Evolutionary conservation across 2,329 filamentous ascomycete genomes (phyloP).

Genomic region (Colletotrichum agaves): DNA sequence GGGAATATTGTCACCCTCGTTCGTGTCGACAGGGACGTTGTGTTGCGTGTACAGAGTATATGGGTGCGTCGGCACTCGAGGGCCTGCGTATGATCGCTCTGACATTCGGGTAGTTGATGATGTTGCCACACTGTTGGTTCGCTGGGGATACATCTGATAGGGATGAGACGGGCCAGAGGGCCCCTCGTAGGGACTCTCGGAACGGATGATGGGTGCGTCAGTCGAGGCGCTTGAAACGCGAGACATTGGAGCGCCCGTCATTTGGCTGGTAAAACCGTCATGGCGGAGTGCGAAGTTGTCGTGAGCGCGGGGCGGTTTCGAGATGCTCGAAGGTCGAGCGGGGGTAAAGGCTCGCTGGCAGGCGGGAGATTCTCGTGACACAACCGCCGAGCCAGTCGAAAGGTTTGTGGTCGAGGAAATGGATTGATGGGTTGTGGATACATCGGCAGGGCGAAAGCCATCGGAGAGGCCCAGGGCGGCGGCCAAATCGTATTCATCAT

Average conservation of each 20-base stretch:
- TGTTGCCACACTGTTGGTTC: slow-evolving; percentile 75
- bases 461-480: slow-evolving; percentile 64
- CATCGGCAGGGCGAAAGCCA: slow-evolving; percentile 58
- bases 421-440: slow-evolving; percentile 39
- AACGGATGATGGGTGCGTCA: slow-evolving; percentile 50
- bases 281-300: slow-evolving; percentile 64
- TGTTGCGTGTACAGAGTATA: slow-evolving; percentile 90
- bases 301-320: slow-evolving; percentile 61
- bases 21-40: slow-evolving; percentile 68
- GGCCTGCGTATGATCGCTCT: slow-evolving; percentile 68
- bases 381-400: slow-evolving; percentile 38
- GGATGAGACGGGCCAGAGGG: slow-evolving; percentile 82
- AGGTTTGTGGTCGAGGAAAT: slow-evolving; percentile 42
- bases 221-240: slow-evolving; percentile 48
- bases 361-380: slow-evolving; percentile 28
- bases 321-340: slow-evolving; percentile 63
- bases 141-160: slow-evolving; percentile 86
- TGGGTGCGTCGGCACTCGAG: slow-evolving; percentile 80
- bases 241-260: slow-evolving; percentile 17
- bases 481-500: slow-evolving; percentile 60
- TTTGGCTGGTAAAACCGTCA: slow-evolving; percentile 54
- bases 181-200: slow-evolving; percentile 75
- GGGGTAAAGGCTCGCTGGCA: slow-evolving; percentile 40
- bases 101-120: slow-evolving; percentile 72
- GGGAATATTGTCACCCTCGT: slow-evolving; percentile 59